These are phyloP conservation scores for Ottelia alismoides DNA, from an alignment of 106 monocot species.

Conservation along the genomic window DNA sequence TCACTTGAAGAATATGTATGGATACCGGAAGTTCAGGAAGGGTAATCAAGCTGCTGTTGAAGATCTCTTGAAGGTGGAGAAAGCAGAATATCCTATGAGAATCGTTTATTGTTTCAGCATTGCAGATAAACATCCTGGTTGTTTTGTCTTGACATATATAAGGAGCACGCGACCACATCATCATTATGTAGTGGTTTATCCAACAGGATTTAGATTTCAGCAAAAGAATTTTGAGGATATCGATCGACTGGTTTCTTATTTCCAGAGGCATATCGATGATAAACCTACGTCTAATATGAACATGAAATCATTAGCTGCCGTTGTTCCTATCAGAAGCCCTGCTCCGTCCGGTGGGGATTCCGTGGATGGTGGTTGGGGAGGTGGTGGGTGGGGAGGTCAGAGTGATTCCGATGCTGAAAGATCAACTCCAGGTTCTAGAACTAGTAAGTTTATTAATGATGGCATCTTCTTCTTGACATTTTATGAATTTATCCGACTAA, in stretches of 20 bases:
- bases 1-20: constrained; percentile 74
- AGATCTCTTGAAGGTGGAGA: constrained; percentile 56
- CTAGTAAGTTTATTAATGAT: constrained; percentile 15
- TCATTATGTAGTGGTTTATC: constrained; percentile 90
- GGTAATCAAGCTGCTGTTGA: constrained; percentile 66
- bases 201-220: constrained; percentile 82
- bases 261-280: constrained; percentile 81
- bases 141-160: constrained; percentile 81
- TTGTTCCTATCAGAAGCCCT: constrained; percentile 76
- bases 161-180: constrained; percentile 79
- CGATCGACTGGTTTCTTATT: constrained; percentile 66
- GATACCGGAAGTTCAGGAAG: constrained; percentile 73
- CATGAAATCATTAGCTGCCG: constrained; percentile 57
- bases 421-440: constrained; percentile 33
- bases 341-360: constrained; percentile 23
- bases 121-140: constrained; percentile 89
- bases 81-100: constrained; percentile 67
- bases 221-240: constrained; percentile 77
- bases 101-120: constrained; percentile 91
- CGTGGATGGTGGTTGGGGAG: constrained; percentile 8
- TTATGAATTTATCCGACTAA: background rate
- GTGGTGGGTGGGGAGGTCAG: constrained; percentile 40
- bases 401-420: constrained; percentile 34
- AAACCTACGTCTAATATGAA: constrained; percentile 34
- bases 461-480: background rate